A percentile compares a stretch with the other conserved stretches of the same genome.
These are phyloP conservation scores for Trichodelitschia bisporula DNA, from an alignment of 495 filamentous ascomycete genomes.

Conservation along the genomic window DNA sequence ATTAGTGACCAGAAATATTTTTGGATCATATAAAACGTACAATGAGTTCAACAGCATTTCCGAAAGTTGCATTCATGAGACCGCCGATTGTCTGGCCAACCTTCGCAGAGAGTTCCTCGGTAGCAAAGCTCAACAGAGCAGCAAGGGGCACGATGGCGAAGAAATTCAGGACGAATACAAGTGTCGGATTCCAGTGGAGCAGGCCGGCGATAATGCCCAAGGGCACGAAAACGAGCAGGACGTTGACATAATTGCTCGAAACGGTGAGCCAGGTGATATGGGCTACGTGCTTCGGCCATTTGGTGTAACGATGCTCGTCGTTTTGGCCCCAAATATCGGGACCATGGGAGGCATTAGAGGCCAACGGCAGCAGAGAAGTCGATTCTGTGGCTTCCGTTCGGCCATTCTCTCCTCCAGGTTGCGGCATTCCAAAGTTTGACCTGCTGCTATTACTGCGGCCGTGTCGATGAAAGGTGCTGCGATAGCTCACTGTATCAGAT, in stretches of 20 bases:
- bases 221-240: conserved; percentile 75
- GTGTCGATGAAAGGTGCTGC: too few species aligned
- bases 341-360: too few species aligned
- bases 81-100: conserved; percentile 82
- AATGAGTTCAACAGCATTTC: conserved; percentile 96
- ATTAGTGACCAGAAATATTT: too few species aligned
- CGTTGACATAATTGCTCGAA: conserved; percentile 55
- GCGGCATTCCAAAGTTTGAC: too few species aligned
- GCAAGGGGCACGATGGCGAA: conserved; percentile 88
- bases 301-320: conserved; percentile 22
- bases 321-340: conserved; percentile 7
- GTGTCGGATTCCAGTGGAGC: conserved; percentile 45
- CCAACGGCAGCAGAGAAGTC: too few species aligned
- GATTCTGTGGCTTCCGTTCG: too few species aligned
- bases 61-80: conserved; percentile 85
- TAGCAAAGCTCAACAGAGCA: conserved; percentile 80
- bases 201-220: conserved; percentile 60
- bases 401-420: too few species aligned
- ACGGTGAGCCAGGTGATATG: conserved; percentile 28
- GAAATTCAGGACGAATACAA: conserved; percentile 77
- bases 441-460: too few species aligned
- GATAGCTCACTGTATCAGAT: too few species aligned
- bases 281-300: conserved; percentile 27
- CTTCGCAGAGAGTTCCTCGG: conserved; percentile 65
- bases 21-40: conserved; percentile 24